phyloP scores from a whole-genome alignment of 1,284 basidiomycete genomes.

The Puccinia horiana region DNA sequence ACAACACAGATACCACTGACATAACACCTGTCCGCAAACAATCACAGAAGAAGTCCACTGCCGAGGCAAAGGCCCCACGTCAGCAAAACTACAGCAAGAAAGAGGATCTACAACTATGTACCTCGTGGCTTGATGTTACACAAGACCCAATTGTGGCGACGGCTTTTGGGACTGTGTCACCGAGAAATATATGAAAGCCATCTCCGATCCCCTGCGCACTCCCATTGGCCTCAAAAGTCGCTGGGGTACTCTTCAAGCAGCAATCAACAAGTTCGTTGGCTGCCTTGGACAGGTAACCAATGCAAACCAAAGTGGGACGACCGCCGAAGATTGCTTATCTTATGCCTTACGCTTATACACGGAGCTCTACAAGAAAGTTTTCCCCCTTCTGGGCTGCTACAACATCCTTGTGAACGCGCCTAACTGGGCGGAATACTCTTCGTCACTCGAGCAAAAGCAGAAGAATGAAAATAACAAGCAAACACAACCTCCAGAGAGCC shows the following conservation, averaged over 20 bases:
- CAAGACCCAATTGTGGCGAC: too few relatives aligned
- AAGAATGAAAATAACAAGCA: not conserved
- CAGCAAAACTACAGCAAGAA: too few relatives aligned
- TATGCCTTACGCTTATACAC: not conserved
- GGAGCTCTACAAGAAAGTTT: too few relatives aligned
- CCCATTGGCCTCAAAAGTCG: not conserved
- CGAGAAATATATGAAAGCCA: not conserved
- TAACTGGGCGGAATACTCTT: not conserved
- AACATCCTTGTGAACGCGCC: not conserved
- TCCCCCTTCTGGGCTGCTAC: not conserved
- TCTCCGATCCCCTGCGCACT: not conserved
- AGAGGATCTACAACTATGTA: too few relatives aligned
- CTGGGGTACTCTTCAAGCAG: not conserved
- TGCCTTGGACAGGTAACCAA: not conserved
- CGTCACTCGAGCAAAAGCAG: not conserved
- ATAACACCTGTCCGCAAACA: too few relatives aligned
- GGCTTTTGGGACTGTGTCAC: not conserved
- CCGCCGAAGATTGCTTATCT: not conserved
- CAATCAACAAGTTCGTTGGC: constrained; percentile 14
- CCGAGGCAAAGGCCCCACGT: too few relatives aligned
- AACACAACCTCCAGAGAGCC: not conserved
- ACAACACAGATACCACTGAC: too few relatives aligned
- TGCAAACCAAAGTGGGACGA: not conserved
- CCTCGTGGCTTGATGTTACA: too few relatives aligned
- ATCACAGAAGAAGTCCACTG: too few relatives aligned